phyloP scores from a whole-genome alignment of 2,329 filamentous ascomycete genomes.

The Fusarium duplospermum region DNA sequence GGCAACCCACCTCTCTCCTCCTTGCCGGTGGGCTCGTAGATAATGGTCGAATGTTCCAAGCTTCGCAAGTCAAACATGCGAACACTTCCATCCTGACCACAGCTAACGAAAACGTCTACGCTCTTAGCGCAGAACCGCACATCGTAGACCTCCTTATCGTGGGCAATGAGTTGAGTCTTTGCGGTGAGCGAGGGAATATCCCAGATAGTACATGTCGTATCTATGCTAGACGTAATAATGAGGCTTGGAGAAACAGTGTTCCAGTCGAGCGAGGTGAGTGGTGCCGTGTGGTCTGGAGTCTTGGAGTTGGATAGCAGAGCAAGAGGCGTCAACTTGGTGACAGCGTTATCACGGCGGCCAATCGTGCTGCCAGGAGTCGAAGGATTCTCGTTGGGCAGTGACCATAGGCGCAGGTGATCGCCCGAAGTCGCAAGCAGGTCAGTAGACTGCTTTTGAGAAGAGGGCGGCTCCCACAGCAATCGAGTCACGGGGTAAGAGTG shows the following conservation, averaged over 20 bases:
- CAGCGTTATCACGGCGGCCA: constrained; percentile 69
- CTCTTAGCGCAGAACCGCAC: constrained; percentile 98
- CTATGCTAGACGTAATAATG: constrained; percentile 98
- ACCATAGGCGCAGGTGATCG: constrained; percentile 94
- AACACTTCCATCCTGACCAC: constrained; percentile 96
- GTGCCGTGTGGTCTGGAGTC: constrained; percentile 96
- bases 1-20: constrained; percentile 72
- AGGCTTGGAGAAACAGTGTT: constrained; percentile 96
- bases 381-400: constrained; percentile 78
- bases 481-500: constrained; percentile 98
- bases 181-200: constrained; percentile 97
- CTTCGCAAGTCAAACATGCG: constrained; percentile 98
- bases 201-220: constrained; percentile 99
- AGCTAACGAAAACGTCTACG: constrained; percentile 98
- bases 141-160: constrained; percentile 99
- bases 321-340: constrained; percentile 88
- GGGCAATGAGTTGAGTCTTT: constrained; percentile 97
- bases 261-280: constrained; percentile 96
- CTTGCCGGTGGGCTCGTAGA: constrained; percentile 96
- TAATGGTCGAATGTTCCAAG: constrained; percentile 97
- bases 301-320: constrained; percentile 97
- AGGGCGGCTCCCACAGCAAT: constrained; percentile 95
- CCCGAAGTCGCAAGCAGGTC: constrained; percentile 95
- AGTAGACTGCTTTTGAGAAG: constrained; percentile 93
- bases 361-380: constrained; percentile 72